Percentiles rank a stretch among this genome's conserved stretches.
Conservation (phyloP, 306 rosid species). For the Vachellia pachyceras region DNA sequence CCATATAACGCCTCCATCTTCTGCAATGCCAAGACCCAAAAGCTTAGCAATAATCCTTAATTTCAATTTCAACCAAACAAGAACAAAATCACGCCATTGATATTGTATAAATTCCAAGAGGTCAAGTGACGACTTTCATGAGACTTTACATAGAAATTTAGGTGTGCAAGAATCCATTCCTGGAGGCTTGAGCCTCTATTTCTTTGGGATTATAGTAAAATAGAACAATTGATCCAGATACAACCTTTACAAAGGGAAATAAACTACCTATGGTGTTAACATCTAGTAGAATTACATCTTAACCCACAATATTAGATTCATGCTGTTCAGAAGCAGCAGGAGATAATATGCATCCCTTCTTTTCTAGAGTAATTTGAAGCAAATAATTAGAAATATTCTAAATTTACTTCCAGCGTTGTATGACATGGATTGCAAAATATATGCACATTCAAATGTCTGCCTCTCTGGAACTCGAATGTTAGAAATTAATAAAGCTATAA, state of each 20-base stretch:
- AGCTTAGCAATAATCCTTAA: background rate
- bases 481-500: background rate
- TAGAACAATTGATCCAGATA: too few species aligned
- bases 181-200: background rate
- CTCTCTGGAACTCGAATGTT: background rate
- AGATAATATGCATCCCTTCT: too few species aligned
- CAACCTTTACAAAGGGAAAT: too few species aligned
- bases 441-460: background rate
- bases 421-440: too few species aligned
- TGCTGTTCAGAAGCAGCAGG: too few species aligned
- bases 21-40: background rate
- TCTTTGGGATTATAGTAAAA: too few species aligned
- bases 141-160: background rate
- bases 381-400: too few species aligned
- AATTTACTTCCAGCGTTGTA: too few species aligned
- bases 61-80: background rate
- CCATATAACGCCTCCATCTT: slow-evolving; percentile 4
- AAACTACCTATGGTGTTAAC: too few species aligned
- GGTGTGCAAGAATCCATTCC: background rate
- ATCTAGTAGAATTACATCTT: too few species aligned
- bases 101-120: background rate
- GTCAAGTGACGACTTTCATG: background rate
- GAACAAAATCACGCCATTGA: background rate
- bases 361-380: too few species aligned
- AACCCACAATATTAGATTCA: too few species aligned